phyloP scores from a whole-genome alignment of 805 yeast genomes.

The Myxozyma neglecta region DNA sequence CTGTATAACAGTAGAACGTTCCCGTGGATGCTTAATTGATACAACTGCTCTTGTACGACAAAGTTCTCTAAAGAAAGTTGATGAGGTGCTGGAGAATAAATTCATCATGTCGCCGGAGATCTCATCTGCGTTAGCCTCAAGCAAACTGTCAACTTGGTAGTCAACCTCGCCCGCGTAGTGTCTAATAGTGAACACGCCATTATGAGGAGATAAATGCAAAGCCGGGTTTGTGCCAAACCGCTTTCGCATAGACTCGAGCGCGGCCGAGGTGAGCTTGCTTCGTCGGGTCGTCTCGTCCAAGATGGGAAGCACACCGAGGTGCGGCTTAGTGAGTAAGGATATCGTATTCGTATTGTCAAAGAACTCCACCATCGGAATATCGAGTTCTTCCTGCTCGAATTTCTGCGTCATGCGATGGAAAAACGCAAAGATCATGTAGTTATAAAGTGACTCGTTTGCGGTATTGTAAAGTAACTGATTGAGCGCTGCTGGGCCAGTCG shows the following conservation, averaged over 20 bases:
- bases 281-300: conserved; percentile 44
- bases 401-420: conserved; percentile 43
- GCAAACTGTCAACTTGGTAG: conserved; percentile 52
- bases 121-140: conserved; percentile 55
- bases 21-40: conserved; percentile 38
- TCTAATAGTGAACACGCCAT: conserved; percentile 47
- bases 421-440: conserved; percentile 42
- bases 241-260: conserved; percentile 39
- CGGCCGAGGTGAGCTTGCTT: conserved; percentile 39
- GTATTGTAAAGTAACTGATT: conserved; percentile 45
- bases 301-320: conserved; percentile 41
- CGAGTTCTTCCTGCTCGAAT: conserved; percentile 46
- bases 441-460: conserved; percentile 46
- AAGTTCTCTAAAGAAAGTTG: conserved; percentile 41
- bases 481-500: conserved; percentile 32
- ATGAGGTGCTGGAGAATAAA: conserved; percentile 43
- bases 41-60: conserved; percentile 43
- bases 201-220: conserved; percentile 23
- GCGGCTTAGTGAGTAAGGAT: conserved; percentile 50
- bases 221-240: conserved; percentile 39
- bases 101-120: conserved; percentile 45
- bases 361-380: conserved; percentile 56
- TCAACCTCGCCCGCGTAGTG: conserved; percentile 63
- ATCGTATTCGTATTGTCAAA: conserved; percentile 59
- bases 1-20: conserved; percentile 39